Percentiles rank a stretch among this genome's conserved stretches.
Evolutionary conservation across 164 flowering plant species (phyloP).

Genomic region (Brasenia schreberi): DNA sequence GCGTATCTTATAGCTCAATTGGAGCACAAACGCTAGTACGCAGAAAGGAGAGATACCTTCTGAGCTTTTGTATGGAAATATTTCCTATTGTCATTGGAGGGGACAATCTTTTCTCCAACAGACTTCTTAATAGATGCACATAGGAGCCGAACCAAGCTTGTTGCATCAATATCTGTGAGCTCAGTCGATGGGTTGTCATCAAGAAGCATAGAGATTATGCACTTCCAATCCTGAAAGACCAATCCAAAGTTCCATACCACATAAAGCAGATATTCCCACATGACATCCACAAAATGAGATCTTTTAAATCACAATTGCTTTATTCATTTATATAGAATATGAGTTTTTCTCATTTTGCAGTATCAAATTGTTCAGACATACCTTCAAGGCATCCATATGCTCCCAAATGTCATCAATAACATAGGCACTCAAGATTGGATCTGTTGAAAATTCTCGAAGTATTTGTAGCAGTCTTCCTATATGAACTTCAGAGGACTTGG

Average conservation of each 20-base stretch:
- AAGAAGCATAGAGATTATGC: slow-evolving; percentile 82
- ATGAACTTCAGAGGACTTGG: slow-evolving; percentile 65
- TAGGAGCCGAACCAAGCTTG: slow-evolving; percentile 77
- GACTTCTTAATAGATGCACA: slow-evolving; percentile 78
- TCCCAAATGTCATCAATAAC: slow-evolving; percentile 98
- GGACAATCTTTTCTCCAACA: slow-evolving; percentile 92
- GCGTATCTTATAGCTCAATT: neutral
- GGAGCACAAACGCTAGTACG: neutral
- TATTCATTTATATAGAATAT: neutral
- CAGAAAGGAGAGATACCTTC: slow-evolving; percentile 27
- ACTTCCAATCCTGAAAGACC: slow-evolving; percentile 83
- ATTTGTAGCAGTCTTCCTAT: slow-evolving; percentile 86
- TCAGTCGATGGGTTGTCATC: slow-evolving; percentile 75
- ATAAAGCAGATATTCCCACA: neutral
- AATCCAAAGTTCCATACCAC: neutral
- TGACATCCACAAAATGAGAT: neutral
- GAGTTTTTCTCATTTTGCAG: no score
- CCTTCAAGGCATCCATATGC: slow-evolving; percentile 96
- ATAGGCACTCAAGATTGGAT: slow-evolving; percentile 65
- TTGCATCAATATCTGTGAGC: slow-evolving; percentile 84
- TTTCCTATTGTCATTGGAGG: slow-evolving; percentile 80
- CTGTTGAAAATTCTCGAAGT: slow-evolving; percentile 71
- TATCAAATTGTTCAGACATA: slow-evolving; percentile 12
- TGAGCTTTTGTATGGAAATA: slow-evolving; percentile 72
- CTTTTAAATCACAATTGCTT: neutral